These are phyloP conservation scores for Sporothrix dimorphospora DNA, from an alignment of 2,329 filamentous ascomycete species.

Conservation along the genomic window DNA sequence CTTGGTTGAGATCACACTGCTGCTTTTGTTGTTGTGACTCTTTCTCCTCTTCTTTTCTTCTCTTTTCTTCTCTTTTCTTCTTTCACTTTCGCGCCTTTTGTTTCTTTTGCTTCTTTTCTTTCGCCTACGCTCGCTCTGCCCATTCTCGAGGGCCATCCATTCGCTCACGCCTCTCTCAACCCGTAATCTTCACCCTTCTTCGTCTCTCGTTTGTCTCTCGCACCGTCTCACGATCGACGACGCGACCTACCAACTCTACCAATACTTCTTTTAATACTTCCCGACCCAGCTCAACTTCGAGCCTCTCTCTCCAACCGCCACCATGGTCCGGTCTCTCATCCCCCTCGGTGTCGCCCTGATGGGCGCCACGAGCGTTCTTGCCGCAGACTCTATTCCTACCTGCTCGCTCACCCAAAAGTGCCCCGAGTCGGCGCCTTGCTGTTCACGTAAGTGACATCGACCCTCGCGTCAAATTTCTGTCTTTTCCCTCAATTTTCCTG, in stretches of 20 bases:
- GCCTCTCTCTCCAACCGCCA: slow-evolving; percentile 9
- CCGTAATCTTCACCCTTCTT: background rate
- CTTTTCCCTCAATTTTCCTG: background rate
- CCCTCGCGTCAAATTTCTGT: background rate
- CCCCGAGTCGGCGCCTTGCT: slow-evolving; percentile 73
- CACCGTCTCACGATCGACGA: background rate
- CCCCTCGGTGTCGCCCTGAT: slow-evolving; percentile 45
- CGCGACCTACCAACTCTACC: background rate
- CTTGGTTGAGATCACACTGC: background rate
- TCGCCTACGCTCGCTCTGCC: slow-evolving; percentile 17
- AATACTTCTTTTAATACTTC: background rate
- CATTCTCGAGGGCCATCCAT: background rate
- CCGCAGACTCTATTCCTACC: slow-evolving; percentile 41
- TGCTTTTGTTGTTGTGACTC: slow-evolving; percentile 11
- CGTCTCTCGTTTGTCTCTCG: slow-evolving; percentile 9
- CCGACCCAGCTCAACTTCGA: background rate
- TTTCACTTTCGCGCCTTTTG: slow-evolving; percentile 2
- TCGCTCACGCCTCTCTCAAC: slow-evolving; percentile 10
- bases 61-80: background rate
- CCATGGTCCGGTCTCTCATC: slow-evolving; percentile 40
- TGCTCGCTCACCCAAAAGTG: slow-evolving; percentile 64
- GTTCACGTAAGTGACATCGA: slow-evolving; percentile 65
- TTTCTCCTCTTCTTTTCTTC: background rate
- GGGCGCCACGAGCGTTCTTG: slow-evolving; percentile 45
- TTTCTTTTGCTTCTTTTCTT: background rate